phyloP scores from a whole-genome alignment of 805 yeast species.

The Maudiozyma turicensis region DNA sequence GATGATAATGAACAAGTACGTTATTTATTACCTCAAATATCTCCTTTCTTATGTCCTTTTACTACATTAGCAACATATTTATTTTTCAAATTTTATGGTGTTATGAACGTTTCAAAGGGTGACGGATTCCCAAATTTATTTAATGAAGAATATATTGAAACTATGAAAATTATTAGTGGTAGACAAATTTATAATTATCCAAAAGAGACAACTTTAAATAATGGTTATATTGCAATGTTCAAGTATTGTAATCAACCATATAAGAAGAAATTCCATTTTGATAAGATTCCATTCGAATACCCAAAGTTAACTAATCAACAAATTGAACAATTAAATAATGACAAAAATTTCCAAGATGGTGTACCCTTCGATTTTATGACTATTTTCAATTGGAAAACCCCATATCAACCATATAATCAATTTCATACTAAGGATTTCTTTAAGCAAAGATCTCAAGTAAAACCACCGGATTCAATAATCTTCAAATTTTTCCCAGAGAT shows the following conservation, averaged over 20 bases:
- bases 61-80: constrained; percentile 24
- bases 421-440: constrained; percentile 1
- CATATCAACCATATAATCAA: constrained; percentile 3
- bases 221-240: constrained; percentile 21
- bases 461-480: constrained; percentile 12
- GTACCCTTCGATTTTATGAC: constrained; percentile 19
- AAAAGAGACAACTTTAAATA: constrained; percentile 22
- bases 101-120: constrained; percentile 15
- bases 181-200: constrained; percentile 22
- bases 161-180: constrained; percentile 20
- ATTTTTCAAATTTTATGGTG: constrained; percentile 25
- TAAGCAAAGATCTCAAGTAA: background rate
- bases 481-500: constrained; percentile 26
- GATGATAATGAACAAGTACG: constrained; percentile 8
- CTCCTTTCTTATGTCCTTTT: constrained; percentile 24
- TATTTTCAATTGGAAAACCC: constrained; percentile 15
- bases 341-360: constrained; percentile 12
- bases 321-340: background rate
- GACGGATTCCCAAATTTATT: constrained; percentile 25
- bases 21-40: constrained; percentile 14
- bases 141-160: constrained; percentile 2
- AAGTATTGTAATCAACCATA: constrained; percentile 26
- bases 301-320: background rate
- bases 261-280: constrained; percentile 21
- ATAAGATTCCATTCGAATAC: background rate